Conservation (phyloP, 257 asterid genomes). For the Penstemon newberryi region DNA sequence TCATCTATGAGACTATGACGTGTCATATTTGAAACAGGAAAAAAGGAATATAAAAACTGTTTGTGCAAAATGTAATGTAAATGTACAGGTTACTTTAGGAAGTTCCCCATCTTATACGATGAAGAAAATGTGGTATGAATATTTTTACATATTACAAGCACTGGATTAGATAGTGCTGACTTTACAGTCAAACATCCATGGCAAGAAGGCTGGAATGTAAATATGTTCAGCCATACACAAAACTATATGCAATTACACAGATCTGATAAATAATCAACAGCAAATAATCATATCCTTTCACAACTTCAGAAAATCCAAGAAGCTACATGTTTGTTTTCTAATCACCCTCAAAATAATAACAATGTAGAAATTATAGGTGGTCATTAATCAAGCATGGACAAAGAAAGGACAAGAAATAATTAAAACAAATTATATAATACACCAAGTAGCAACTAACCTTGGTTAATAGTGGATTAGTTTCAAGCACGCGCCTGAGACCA, state of each 20-base stretch:
- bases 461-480: conserved; percentile 59
- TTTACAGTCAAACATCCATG: neutral
- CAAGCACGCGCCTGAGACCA: conserved; percentile 65
- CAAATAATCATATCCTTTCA: conserved; percentile 10
- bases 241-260: neutral
- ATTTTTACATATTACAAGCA: neutral
- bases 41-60: neutral
- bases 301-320: conserved; percentile 11
- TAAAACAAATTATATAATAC: neutral
- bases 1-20: neutral
- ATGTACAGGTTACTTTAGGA: neutral
- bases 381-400: neutral
- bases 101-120: neutral
- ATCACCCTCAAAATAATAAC: conserved; percentile 1
- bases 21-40: neutral
- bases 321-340: neutral
- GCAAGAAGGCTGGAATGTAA: neutral
- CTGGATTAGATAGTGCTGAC: conserved; percentile 4
- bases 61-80: neutral
- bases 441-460: conserved; percentile 54
- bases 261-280: neutral
- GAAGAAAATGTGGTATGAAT: neutral
- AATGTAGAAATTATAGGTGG: neutral
- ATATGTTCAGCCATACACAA: neutral
- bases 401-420: neutral